Conservation (phyloP, 345 rosid species). For the Camelina hispida region DNA sequence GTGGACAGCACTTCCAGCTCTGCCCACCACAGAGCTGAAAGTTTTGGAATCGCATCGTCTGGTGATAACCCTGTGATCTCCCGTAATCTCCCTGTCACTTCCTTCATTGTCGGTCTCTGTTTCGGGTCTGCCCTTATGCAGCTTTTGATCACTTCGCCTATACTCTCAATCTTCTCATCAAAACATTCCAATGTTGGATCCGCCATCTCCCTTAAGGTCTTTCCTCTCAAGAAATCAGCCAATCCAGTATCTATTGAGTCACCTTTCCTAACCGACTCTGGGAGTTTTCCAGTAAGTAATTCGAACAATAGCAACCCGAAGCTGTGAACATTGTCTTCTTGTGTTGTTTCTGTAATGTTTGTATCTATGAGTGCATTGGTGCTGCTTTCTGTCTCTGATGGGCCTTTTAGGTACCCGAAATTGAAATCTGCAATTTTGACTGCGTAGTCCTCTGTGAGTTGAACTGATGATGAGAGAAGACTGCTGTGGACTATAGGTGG, state of each 20-base stretch:
- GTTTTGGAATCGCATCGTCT: conserved; percentile 74
- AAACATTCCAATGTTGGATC: conserved; percentile 69
- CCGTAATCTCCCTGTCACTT: conserved; percentile 56
- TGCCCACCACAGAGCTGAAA: conserved; percentile 96
- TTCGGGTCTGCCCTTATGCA: conserved; percentile 66
- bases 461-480: conserved; percentile 64
- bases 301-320: conserved; percentile 77
- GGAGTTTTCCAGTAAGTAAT: conserved; percentile 74
- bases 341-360: conserved; percentile 26
- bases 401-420: conserved; percentile 52
- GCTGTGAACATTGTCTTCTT: conserved; percentile 58
- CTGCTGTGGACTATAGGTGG: conserved; percentile 66
- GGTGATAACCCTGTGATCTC: conserved; percentile 75
- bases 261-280: conserved; percentile 48
- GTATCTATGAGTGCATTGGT: conserved; percentile 43
- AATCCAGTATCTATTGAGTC: conserved; percentile 52
- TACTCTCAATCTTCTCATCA: conserved; percentile 54
- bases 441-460: conserved; percentile 91
- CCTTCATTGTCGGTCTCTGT: conserved; percentile 65
- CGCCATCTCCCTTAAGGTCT: conserved; percentile 45
- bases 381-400: conserved; percentile 43
- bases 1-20: conserved; percentile 87
- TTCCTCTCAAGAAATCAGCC: conserved; percentile 48
- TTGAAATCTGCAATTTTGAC: conserved; percentile 70
- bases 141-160: conserved; percentile 65